Evolutionary conservation across 805 yeast species (phyloP), one percentile per base, ranked within the genome.

Genomic region (Candida boidinii): DNA sequence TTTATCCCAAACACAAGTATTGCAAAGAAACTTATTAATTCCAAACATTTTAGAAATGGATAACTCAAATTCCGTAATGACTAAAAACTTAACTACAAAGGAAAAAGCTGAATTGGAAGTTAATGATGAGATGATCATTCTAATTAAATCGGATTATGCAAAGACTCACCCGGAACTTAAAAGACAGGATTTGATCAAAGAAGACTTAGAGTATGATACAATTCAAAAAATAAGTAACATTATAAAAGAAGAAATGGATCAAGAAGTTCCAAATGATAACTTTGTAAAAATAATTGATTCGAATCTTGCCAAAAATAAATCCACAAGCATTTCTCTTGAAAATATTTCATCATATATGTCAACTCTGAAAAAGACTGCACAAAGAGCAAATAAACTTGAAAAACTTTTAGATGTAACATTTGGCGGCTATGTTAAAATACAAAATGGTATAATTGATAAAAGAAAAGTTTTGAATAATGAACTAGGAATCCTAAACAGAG

Each of bases 1-100:
- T 22, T 41, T 57, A 5, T 49, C 72, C 23, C 46, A 74, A 31
- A 68, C 80, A 1, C 64, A 58, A 38, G 78, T 59, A 1, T 51
- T 73, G 1, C 73, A 71, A 42, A 47, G 51, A 29, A 67, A 60
- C 0, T 54, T 76, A 7, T 56, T 61, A 0, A 56, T 29, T 10
- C 31, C 31, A 7, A 19, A 19, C 9, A 9, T 19, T 9, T 9
- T 19, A 15, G 20, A n/a, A n/a, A n/a, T n/a, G n/a, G n/a, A n/a
- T n/a, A n/a, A n/a, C n/a, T n/a, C n/a, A n/a, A n/a, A 29, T 17
- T 22, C 15, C 14, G n/a, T 10, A 21, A 6, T 22, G 15, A 4
- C 15, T 11, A 15, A 13, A 7, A 12, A 12, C 15, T 13, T 19
- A 4, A 4, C 19, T 12, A 26, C 18, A 15, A 15, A 3, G 4